Conservation (phyloP, 1,284 basidiomycete species). For the Marasmius sp. region DNA sequence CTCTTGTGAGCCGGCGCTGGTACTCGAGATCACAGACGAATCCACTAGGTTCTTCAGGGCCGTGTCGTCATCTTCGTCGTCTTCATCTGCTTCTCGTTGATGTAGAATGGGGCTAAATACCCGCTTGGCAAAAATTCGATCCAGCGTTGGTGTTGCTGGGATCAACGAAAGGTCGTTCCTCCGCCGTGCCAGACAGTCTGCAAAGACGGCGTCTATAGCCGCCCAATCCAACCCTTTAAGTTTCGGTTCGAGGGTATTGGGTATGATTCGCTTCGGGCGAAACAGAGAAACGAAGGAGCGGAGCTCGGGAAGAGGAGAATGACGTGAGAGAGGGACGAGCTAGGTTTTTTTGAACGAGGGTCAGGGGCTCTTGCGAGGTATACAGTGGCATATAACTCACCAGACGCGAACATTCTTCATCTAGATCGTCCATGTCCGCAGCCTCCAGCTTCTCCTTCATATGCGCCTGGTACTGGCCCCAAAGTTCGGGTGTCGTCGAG, state of each 20-base stretch:
- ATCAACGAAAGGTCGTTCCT: neutral
- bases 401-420: conserved; percentile 50
- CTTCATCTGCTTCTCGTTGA: conserved; percentile 14
- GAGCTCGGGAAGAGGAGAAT: conserved; percentile 85
- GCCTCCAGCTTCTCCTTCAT: conserved; percentile 39
- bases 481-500: conserved; percentile 58
- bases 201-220: conserved; percentile 68
- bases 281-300: conserved; percentile 79
- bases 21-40: conserved; percentile 41
- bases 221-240: conserved; percentile 69
- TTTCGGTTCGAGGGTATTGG: conserved; percentile 73
- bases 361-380: neutral
- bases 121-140: conserved; percentile 10
- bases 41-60: conserved; percentile 62
- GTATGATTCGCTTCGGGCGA: conserved; percentile 69
- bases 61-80: conserved; percentile 41
- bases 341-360: conserved; percentile 26
- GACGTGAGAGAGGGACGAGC: conserved; percentile 83
- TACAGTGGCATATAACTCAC: conserved; percentile 38
- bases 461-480: conserved; percentile 58
- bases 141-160: conserved; percentile 3
- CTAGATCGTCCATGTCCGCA: conserved; percentile 26
- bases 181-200: conserved; percentile 41
- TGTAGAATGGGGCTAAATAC: conserved; percentile 13
- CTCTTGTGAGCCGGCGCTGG: neutral